Percentiles rank a stretch among this genome's conserved stretches.
phyloP scores from a whole-genome alignment of 768 basidiomycete species.

The Hemileccinum rubropunctum region DNA sequence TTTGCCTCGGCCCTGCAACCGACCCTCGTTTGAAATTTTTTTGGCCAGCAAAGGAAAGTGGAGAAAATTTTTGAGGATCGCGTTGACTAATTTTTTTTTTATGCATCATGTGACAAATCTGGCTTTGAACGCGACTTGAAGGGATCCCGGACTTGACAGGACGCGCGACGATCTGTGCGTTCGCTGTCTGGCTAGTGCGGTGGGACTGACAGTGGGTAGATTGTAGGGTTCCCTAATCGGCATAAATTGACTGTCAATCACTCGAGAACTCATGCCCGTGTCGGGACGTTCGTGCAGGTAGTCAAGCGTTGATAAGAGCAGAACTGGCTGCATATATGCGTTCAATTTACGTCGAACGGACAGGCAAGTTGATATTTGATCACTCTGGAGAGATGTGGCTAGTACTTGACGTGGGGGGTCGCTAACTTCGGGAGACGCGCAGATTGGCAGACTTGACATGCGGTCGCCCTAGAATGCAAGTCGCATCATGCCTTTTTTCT shows the following conservation, averaged over 20 bases:
- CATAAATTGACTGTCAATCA: conserved; percentile 10
- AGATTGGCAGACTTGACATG: conserved; percentile 17
- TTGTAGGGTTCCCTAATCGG: not conserved
- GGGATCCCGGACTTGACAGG: not conserved
- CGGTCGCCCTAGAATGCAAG: conserved; percentile 23
- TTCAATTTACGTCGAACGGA: conserved; percentile 20
- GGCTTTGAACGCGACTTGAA: not conserved
- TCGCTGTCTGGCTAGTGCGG: not conserved
- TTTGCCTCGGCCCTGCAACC: not conserved
- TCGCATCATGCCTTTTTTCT: conserved; percentile 2
- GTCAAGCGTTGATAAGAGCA: conserved; percentile 2
- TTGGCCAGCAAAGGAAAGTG: conserved; percentile 16
- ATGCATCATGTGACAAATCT: no score
- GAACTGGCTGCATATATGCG: conserved; percentile 7
- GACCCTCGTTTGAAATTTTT: no score
- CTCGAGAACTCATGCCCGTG: not conserved
- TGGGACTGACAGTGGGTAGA: not conserved
- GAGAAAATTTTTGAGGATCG: not conserved
- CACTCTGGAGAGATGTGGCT: conserved; percentile 4
- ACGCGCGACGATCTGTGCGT: not conserved
- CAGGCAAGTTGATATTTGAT: conserved; percentile 7
- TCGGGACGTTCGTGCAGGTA: not conserved
- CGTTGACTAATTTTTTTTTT: not conserved
- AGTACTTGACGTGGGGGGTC: conserved; percentile 1
- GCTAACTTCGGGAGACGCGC: not conserved